These are phyloP conservation scores for Xylariaceae sp. DNA, from an alignment of 2,329 filamentous ascomycete species.

Conservation along the genomic window DNA sequence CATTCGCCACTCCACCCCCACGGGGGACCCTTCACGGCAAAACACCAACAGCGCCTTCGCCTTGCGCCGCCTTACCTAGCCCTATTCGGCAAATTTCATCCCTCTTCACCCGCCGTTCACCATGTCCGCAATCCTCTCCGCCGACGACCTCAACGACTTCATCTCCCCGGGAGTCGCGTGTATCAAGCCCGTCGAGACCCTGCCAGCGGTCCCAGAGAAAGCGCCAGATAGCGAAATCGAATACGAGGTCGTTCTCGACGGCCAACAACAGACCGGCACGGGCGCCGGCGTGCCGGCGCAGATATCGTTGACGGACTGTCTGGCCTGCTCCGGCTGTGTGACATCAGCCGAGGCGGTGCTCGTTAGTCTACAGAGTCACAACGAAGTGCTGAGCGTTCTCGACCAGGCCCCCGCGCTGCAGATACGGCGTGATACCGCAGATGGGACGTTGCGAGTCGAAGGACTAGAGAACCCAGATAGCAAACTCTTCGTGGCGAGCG, in stretches of 20 bases:
- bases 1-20: constrained; percentile 6
- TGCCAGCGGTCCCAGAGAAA: constrained; percentile 50
- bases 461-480: constrained; percentile 55
- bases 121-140: constrained; percentile 97
- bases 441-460: constrained; percentile 37
- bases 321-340: constrained; percentile 95
- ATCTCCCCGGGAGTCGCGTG: constrained; percentile 96
- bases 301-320: constrained; percentile 94
- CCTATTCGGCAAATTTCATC: too few relatives aligned
- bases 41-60: constrained; percentile 7
- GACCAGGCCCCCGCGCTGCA: constrained; percentile 57
- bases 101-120: constrained; percentile 26
- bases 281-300: constrained; percentile 63
- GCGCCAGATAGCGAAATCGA: constrained; percentile 35
- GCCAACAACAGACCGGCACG: constrained; percentile 52
- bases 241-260: constrained; percentile 92
- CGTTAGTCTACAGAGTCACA: constrained; percentile 88
- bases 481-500: constrained; percentile 82
- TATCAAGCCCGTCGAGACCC: constrained; percentile 93
- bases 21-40: constrained; percentile 6
- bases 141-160: constrained; percentile 97
- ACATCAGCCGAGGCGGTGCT: constrained; percentile 97
- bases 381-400: constrained; percentile 78
- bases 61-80: constrained; percentile 4
- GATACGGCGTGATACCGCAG: constrained; percentile 21